Base-by-base conservation (phyloP, 2,329 filamentous ascomycete genomes). In the Talaromyces sp. region DNA sequence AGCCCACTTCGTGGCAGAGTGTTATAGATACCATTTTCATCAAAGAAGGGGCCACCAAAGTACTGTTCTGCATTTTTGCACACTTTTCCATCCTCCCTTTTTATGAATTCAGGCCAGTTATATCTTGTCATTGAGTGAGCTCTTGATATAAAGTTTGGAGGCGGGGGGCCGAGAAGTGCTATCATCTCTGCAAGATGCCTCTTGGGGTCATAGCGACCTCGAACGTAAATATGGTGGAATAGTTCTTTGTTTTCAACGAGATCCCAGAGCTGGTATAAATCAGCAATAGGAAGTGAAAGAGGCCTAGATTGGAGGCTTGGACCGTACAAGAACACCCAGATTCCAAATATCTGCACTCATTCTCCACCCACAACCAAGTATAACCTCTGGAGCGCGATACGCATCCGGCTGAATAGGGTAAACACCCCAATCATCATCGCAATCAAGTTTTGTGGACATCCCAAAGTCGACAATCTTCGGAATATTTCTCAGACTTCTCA, bases 341-440 rank as follows among this genome's bases (percentile, higher is more conserved):
- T 19, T 45, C 41, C 41, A 45, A 19, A 45, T 19, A 45, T 45
- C 41, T 16, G 71, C 72, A 58, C 70, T 68, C 69, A 76, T 78
- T 63, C 71, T 70, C 77, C 75, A 81, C 56, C 75, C 74, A 68
- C 69, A 19, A 10, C 41, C 41, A n/a, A 45, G 22, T 45, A 45
- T 45, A n/a, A 45, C 43, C 19, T 45, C 43, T 45, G 19, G 43
- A 11, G 43, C 43, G 0, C 43, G 43, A 22, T 45, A 45, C 3
- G 11, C n/a, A n/a, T 45, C 43, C 3, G 43, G 43, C 10, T 45
- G 43, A 6, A 45, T 45, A 22, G 43, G 72, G 69, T 68, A 74
- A 63, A 75, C 66, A 27, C 72, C 73, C 76, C 79, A 70, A 74
- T 82, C 72, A 76, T 86, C 69, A 67, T 79, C 70, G 73, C 73